Evolutionary conservation across 1,139 yeast species (phyloP).

Genomic region (Diutina rugosa): DNA sequence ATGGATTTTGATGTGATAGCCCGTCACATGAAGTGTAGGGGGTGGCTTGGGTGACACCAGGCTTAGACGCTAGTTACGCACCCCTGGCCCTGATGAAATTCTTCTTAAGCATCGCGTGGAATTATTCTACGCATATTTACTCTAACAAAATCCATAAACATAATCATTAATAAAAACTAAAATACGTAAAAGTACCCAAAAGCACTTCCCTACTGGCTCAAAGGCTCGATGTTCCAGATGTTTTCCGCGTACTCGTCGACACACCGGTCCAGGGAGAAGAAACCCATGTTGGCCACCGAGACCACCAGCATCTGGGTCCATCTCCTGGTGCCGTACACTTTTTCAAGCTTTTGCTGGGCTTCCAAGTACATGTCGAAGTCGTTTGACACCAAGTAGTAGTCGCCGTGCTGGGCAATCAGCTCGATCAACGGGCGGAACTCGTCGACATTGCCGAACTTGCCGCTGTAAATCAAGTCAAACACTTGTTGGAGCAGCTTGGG

Average conservation of each 20-base stretch:
- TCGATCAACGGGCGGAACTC: conserved; percentile 63
- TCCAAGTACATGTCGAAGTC: conserved; percentile 81
- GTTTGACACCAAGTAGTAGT: conserved; percentile 75
- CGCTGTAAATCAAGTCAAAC: conserved; percentile 54
- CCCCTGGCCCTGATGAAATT: no score
- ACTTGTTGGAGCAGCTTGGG: conserved; percentile 51
- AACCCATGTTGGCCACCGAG: conserved; percentile 89
- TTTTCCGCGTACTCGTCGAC: conserved; percentile 87
- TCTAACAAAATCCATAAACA: no score
- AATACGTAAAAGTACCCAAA: no score
- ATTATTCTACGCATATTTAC: no score
- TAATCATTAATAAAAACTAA: no score
- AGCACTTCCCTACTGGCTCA: conserved; percentile 7
- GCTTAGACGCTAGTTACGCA: no score
- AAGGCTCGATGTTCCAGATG: conserved; percentile 85
- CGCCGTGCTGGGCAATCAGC: conserved; percentile 62
- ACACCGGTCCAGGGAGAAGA: conserved; percentile 84
- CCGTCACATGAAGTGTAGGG: no score
- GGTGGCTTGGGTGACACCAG: no score
- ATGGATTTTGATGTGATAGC: no score
- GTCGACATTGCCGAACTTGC: conserved; percentile 57
- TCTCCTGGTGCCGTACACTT: conserved; percentile 46
- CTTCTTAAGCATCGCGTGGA: no score
- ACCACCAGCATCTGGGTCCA: conserved; percentile 71
- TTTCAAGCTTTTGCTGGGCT: conserved; percentile 67